These are phyloP conservation scores for Phaeosphaeria sp. DNA, from an alignment of 2,329 filamentous ascomycete genomes.

Conservation along the genomic window DNA sequence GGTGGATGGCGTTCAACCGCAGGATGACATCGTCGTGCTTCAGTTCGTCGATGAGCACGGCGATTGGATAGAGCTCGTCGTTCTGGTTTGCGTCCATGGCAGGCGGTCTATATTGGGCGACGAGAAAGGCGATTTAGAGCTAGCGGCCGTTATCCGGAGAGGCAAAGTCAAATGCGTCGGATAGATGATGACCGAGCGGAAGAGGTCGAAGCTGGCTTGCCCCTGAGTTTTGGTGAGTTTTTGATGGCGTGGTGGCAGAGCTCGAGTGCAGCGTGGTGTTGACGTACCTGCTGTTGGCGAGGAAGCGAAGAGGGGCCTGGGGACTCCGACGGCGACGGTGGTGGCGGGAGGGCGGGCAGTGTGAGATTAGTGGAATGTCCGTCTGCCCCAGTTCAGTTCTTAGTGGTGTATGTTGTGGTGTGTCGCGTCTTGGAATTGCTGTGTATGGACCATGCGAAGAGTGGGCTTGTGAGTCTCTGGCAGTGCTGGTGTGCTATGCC, in stretches of 20 bases:
- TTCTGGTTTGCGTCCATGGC: slow-evolving; percentile 90
- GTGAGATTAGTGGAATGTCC: slow-evolving; percentile 16
- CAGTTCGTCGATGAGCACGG: slow-evolving; percentile 98
- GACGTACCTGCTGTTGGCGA: slow-evolving; percentile 44
- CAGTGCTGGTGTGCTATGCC: slow-evolving; percentile 6
- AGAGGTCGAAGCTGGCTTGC: slow-evolving; percentile 1
- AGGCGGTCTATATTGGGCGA: slow-evolving; percentile 27
- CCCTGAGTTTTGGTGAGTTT: slow-evolving; percentile 26
- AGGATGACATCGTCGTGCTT: slow-evolving; percentile 99
- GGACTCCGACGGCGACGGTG: slow-evolving; percentile 20
- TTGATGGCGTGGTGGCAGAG: slow-evolving; percentile 28
- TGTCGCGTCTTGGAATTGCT: slow-evolving; percentile 29
- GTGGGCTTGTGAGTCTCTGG: slow-evolving; percentile 8
- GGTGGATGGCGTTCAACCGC: slow-evolving; percentile 97
- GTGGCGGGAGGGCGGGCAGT: slow-evolving; percentile 16
- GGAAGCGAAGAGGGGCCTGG: slow-evolving; percentile 34
- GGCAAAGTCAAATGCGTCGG: slow-evolving; percentile 9
- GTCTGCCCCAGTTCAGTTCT: slow-evolving; percentile 18
- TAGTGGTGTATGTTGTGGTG: slow-evolving; percentile 12
- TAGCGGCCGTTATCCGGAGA: slow-evolving; percentile 21
- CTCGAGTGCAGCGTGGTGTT: slow-evolving; percentile 37
- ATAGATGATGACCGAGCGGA: slow-evolving; percentile 17
- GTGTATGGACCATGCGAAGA: slow-evolving; percentile 1
- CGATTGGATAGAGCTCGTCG: slow-evolving; percentile 99
- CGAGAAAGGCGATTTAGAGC: slow-evolving; percentile 24